phyloP scores from a whole-genome alignment of 2,329 filamentous ascomycete species.

The Colletotrichum nymphaeae region DNA sequence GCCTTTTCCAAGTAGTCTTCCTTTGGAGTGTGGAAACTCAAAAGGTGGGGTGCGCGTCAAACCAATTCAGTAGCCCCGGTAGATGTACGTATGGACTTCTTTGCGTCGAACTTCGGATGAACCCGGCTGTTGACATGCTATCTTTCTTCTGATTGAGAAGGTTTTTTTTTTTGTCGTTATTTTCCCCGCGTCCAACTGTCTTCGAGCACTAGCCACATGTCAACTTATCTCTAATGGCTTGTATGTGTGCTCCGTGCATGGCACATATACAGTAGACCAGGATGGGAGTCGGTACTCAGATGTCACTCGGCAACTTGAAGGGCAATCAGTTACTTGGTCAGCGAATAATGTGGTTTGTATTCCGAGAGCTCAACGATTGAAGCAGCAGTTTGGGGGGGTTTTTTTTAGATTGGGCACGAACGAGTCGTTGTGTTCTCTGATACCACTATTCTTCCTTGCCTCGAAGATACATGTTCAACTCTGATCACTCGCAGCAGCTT shows the following conservation, averaged over 20 bases:
- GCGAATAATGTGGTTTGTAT: neutral
- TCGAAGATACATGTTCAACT: too few species aligned
- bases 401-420: too few species aligned
- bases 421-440: too few species aligned
- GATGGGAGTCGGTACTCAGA: neutral
- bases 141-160: slow-evolving; percentile 7
- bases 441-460: too few species aligned
- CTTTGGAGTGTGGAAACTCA: slow-evolving; percentile 1
- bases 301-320: neutral
- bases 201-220: neutral
- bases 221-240: neutral
- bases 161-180: neutral
- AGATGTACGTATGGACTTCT: neutral
- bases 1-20: neutral
- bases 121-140: slow-evolving; percentile 26
- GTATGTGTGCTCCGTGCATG: neutral
- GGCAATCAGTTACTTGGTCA: neutral
- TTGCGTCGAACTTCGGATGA: slow-evolving; percentile 27
- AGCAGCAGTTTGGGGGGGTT: too few species aligned
- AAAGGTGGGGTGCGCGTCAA: slow-evolving; percentile 25
- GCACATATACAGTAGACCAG: neutral
- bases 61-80: neutral
- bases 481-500: too few species aligned
- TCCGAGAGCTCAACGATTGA: neutral
- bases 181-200: slow-evolving; percentile 10